These are phyloP conservation scores for Podila horticola DNA, from an alignment of 192 early-diverging fungal species.

Conservation along the genomic window DNA sequence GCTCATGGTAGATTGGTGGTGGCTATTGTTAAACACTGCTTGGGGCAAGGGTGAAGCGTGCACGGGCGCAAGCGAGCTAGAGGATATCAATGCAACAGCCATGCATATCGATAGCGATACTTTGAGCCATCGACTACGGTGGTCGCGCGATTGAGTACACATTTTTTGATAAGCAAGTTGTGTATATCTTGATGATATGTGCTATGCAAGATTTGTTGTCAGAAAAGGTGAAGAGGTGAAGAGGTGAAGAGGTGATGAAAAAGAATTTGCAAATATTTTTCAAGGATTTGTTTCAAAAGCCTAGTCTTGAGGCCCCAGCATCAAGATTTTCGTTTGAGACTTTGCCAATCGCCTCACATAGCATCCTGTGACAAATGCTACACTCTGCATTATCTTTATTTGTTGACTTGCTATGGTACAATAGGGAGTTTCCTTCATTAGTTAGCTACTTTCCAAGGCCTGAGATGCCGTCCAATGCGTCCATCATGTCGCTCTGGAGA, in stretches of 20 bases:
- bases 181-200: too few species aligned
- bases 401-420: background rate
- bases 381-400: too few species aligned
- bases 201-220: background rate
- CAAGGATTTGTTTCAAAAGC: too few species aligned
- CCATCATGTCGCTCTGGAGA: conserved; percentile 44
- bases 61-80: background rate
- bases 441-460: conserved; percentile 27
- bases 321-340: too few species aligned
- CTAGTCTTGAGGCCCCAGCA: too few species aligned
- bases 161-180: background rate
- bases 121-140: background rate
- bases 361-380: too few species aligned
- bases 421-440: background rate
- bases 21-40: background rate
- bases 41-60: conserved; percentile 10
- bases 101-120: conserved; percentile 4
- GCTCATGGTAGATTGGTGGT: background rate
- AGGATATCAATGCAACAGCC: conserved; percentile 2
- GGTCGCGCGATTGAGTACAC: background rate
- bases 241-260: background rate
- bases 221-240: background rate
- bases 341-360: too few species aligned
- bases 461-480: conserved; percentile 45
- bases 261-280: too few species aligned